Base-by-base conservation (phyloP, 2,329 filamentous ascomycete species). In the Fusarium sp. region DNA sequence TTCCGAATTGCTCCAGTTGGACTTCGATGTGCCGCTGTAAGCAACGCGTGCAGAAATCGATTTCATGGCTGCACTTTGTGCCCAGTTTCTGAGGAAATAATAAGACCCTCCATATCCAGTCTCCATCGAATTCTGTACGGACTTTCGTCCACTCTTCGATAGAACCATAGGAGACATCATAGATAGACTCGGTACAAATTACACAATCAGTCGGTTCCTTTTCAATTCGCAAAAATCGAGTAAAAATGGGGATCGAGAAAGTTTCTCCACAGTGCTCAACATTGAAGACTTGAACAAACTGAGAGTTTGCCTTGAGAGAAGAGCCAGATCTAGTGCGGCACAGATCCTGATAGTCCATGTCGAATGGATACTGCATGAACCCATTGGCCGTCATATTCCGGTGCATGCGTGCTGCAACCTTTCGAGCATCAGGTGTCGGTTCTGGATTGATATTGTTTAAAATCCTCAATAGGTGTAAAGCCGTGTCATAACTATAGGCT, bases 31-130 rank as follows among this genome's bases (percentile, higher is more conserved):
- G 59, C 2, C 28, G 50, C 4, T 30, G 40, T 8, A 63, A 12
- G 31, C 59, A 63, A 7, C 15, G 9, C 0, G 44, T 63, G 28
- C 62, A 65, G 28, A 65, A 63, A 15, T 59, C 53, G 15, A 65
- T 62, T 4, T 34, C 31, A 37, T 65, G 62, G 11, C 9, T 51
- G 13, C 62, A 65, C 4, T 36, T 18, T 15, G 23, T 16, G n/a
- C 38, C 30, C 7, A 65, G 23, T 20, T 62, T 65, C 8, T 54
- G 38, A 3, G 54, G 59, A 31, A 66, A 59, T 15, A 50, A 12
- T 6, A 65, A 46, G 18, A 65, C 36, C 23, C 26, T 65, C 62
- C 62, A 65, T 33, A 58, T 65, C 62, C 62, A 65, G n/a, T 65
- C 49, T 5, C 58, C 58, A 10, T 51, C 26, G 28, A 62, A 58